Evolutionary conservation across 495 filamentous ascomycete genomes (phyloP).

Genomic region (Sporormia fimetaria): DNA sequence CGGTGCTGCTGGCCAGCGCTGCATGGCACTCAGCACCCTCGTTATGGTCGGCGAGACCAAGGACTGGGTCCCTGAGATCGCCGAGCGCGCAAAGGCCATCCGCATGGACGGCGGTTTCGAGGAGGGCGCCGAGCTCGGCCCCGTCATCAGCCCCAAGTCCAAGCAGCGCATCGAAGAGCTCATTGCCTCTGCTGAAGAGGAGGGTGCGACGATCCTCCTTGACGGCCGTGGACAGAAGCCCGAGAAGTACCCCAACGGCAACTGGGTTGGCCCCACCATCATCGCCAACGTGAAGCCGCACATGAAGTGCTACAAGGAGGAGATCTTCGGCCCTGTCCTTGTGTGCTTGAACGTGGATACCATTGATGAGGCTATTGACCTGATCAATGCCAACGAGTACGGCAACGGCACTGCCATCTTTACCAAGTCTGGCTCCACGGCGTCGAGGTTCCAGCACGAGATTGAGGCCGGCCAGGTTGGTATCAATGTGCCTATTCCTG

Average conservation of each 20-base stretch:
- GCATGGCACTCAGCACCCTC: conserved; percentile 90
- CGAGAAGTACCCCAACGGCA: conserved; percentile 88
- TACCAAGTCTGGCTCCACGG: conserved; percentile 51
- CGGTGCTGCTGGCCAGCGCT: conserved; percentile 91
- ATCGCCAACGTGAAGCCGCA: conserved; percentile 83
- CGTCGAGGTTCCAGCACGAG: conserved; percentile 54
- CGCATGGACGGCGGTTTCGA: conserved; percentile 93
- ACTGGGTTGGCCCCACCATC: conserved; percentile 87
- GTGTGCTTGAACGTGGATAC: conserved; percentile 75
- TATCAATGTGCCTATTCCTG: conserved; percentile 59
- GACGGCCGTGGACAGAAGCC: conserved; percentile 85
- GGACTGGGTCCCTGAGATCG: conserved; percentile 84
- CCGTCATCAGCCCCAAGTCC: conserved; percentile 87
- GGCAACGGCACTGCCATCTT: conserved; percentile 62
- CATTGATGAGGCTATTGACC: conserved; percentile 61
- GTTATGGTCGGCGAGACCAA: conserved; percentile 93
- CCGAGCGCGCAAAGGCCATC: conserved; percentile 80
- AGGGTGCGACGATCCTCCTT: conserved; percentile 90
- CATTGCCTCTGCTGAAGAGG: conserved; percentile 79
- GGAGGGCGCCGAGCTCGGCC: conserved; percentile 85
- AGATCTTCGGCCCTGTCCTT: conserved; percentile 95
- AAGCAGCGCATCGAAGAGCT: conserved; percentile 81
- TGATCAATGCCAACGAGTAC: conserved; percentile 60
- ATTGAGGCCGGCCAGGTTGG: conserved; percentile 72
- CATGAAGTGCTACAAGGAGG: conserved; percentile 92